These are phyloP conservation scores for Kwoniella bestiolae DNA, from an alignment of 768 basidiomycete species.

Conservation along the genomic window DNA sequence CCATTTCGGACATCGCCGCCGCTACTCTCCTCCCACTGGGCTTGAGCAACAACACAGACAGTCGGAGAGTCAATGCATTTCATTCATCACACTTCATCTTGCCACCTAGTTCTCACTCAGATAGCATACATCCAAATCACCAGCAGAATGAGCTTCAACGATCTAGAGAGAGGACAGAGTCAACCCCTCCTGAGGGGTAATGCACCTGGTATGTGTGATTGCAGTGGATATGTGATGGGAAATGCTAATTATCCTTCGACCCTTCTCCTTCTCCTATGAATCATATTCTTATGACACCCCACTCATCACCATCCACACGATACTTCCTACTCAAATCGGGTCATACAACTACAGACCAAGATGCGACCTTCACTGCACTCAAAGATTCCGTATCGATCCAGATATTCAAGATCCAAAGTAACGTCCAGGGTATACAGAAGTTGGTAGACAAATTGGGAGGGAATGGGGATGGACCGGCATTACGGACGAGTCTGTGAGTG, in stretches of 20 bases:
- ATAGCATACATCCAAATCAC: too few species aligned
- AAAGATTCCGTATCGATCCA: conserved; percentile 67
- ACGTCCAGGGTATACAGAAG: conserved; percentile 92
- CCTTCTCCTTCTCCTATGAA: conserved; percentile 13
- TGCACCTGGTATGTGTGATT: conserved; percentile 33
- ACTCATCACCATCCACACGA: background rate
- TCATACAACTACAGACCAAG: conserved; percentile 59
- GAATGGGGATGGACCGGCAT: conserved; percentile 71
- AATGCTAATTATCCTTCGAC: background rate
- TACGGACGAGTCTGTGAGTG: conserved; percentile 84
- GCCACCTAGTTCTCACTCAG: too few species aligned
- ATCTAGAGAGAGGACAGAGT: conserved; percentile 53
- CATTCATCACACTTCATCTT: background rate
- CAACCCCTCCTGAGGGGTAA: conserved; percentile 43
- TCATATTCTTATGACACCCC: too few species aligned
- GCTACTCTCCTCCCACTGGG: too few species aligned
- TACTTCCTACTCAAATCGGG: background rate
- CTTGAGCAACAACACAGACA: too few species aligned
- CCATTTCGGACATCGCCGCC: background rate
- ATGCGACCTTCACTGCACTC: conserved; percentile 73
- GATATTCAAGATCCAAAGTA: conserved; percentile 98
- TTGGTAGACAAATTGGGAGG: conserved; percentile 97
- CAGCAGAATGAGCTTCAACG: conserved; percentile 52
- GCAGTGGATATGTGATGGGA: background rate
- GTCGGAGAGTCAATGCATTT: background rate